Conservation (phyloP, 73 alveolate species). For the Halteria grandinella region DNA sequence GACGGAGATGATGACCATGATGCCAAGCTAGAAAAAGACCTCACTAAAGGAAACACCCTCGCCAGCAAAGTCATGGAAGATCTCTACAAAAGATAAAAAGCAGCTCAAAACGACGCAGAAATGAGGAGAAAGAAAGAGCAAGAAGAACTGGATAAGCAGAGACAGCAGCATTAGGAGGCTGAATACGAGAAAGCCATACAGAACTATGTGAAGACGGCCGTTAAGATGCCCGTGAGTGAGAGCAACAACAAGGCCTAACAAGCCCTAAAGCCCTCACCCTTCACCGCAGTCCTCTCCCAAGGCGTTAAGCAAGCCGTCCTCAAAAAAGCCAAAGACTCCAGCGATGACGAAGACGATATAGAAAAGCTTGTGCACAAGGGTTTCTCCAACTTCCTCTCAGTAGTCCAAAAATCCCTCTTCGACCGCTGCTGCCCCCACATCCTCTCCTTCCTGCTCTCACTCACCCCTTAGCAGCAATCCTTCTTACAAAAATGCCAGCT, state of each 20-base stretch:
- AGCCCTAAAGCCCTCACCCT: too few species aligned
- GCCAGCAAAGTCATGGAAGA: slow-evolving; percentile 32
- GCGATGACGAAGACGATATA: slow-evolving; percentile 27
- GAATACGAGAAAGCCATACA: background rate
- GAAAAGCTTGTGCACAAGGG: slow-evolving; percentile 2
- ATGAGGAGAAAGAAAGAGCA: background rate
- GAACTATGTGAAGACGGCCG: background rate
- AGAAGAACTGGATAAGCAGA: slow-evolving; percentile 12
- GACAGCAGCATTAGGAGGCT: slow-evolving; percentile 1
- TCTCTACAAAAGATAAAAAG: background rate
- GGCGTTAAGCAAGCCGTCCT: background rate
- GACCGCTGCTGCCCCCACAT: slow-evolving; percentile 6
- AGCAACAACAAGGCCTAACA: background rate
- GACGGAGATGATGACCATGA: background rate
- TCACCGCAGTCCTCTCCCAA: too few species aligned
- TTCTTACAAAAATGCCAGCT: background rate
- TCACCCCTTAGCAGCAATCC: background rate
- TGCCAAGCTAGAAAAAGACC: background rate
- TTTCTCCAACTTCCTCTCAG: background rate
- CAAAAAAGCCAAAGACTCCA: slow-evolving; percentile 1
- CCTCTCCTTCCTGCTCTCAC: slow-evolving; percentile 3
- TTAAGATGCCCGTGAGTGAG: background rate
- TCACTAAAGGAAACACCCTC: background rate
- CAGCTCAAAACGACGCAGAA: background rate
- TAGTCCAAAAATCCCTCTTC: background rate